A percentile compares a stretch with the other conserved stretches of the same genome.
These are phyloP conservation scores for Hypsizygus marmoreus DNA, from an alignment of 768 basidiomycete species.

Conservation along the genomic window DNA sequence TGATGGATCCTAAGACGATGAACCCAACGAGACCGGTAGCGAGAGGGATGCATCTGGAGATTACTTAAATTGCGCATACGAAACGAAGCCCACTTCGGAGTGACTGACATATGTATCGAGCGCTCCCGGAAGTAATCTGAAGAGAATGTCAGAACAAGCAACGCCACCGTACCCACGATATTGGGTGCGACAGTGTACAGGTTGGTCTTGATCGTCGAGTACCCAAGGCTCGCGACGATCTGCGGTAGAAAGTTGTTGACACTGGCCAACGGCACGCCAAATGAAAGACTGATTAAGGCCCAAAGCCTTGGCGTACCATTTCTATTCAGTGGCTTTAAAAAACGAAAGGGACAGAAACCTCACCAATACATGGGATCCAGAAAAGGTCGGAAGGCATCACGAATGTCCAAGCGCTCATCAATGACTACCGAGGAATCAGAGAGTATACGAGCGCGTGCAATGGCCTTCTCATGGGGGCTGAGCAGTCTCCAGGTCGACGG, in stretches of 20 bases:
- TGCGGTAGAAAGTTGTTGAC: conserved; percentile 58
- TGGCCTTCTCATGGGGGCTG: conserved; percentile 37
- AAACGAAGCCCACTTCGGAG: not conserved
- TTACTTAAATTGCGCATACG: conserved; percentile 14
- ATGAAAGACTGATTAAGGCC: conserved; percentile 46
- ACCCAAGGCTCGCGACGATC: conserved; percentile 45
- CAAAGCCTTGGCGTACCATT: conserved; percentile 35
- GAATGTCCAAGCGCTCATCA: conserved; percentile 41
- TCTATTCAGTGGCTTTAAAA: not conserved
- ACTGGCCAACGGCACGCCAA: conserved; percentile 51
- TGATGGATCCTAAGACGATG: conserved; percentile 46
- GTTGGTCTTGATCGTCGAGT: conserved; percentile 52
- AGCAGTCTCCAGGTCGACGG: conserved; percentile 43
- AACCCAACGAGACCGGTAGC: conserved; percentile 41
- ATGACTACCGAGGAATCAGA: conserved; percentile 46
- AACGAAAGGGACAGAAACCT: not conserved
- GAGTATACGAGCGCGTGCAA: conserved; percentile 44
- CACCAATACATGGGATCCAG: conserved; percentile 47
- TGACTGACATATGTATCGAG: conserved; percentile 44
- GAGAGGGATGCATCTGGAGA: conserved; percentile 42
- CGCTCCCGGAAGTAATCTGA: conserved; percentile 55
- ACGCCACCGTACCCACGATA: conserved; percentile 46
- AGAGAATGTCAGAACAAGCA: conserved; percentile 48
- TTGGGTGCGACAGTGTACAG: conserved; percentile 56
- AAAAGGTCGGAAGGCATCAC: conserved; percentile 47